Evolutionary conservation across 176 grass and related monocot genomes (phyloP), one percentile per base, ranked within the genome.

Genomic region (Canna indica): DNA sequence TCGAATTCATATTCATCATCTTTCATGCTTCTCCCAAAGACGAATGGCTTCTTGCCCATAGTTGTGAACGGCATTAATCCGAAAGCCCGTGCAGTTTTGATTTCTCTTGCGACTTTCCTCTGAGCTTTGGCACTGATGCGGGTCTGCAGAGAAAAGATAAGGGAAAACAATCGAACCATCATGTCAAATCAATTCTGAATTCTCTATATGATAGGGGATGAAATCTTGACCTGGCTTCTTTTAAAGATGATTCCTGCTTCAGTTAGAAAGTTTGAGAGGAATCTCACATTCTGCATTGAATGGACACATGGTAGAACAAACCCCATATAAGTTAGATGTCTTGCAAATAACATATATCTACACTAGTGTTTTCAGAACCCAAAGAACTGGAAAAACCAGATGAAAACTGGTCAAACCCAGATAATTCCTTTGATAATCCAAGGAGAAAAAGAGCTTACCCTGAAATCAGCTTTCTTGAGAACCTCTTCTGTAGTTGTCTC

Each of bases 171-270:
- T 36, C 60, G 8, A 36, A 31, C 34, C 20, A 10, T 44, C 60
- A 34, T 20, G 2, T 47, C 31, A 27, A 14, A 38, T 25, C 20
- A 33, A 17, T 32, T 38, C 31, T 36, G 48, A 26, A 56, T 20
- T 58, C 24, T 53, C 1, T n/a, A 53, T 27, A 33, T 54, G 44
- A 42, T 15, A 11, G 9, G 16, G 28, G 7, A 53, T 71, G 34
- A 13, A 35, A 34, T 71, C 35, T 54, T 76, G 84, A 91, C 92
- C 78, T 96, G 86, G 65, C 77, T 96, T 75, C 92, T 96, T 70
- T 89, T 96, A 60, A 91, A 89, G 67, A 96, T 91, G 77, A 96
- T 96, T 54, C 83, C 92, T 59, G 92, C 88, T 83, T 96, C 92
- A 45, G 92, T 96, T 69, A 96, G 52, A 60, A 96, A 96, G 61